Conservation (phyloP, 169 alveolate genomes). For the Blepharisma undulans region DNA sequence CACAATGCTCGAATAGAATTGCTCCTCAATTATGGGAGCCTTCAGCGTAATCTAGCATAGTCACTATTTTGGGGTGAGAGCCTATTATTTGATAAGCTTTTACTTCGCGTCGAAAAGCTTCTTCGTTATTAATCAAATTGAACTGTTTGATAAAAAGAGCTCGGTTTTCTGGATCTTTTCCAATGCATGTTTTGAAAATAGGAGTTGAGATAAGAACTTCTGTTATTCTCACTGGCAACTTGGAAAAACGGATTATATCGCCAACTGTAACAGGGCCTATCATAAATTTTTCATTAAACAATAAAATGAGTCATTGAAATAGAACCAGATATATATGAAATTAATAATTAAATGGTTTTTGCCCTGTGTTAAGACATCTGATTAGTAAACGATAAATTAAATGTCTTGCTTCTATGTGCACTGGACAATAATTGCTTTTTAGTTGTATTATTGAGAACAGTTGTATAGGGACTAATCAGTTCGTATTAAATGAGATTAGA, state of each 20-base stretch:
- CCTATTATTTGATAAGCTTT: background rate
- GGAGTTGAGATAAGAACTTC: background rate
- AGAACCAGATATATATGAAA: background rate
- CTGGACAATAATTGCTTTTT: background rate
- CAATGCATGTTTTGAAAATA: background rate
- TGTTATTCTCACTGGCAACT: background rate
- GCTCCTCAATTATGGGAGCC: background rate
- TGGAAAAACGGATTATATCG: background rate
- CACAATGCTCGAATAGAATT: background rate
- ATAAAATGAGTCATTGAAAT: background rate
- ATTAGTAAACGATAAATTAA: background rate
- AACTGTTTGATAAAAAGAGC: background rate
- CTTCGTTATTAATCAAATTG: background rate
- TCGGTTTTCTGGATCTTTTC: background rate
- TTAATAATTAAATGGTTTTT: background rate
- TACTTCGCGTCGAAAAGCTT: slow-evolving; percentile 4
- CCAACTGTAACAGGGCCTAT: background rate
- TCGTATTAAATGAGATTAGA: background rate
- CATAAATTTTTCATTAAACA: background rate
- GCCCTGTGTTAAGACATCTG: background rate
- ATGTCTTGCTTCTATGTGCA: background rate
- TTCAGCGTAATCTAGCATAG: background rate
- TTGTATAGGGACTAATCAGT: background rate
- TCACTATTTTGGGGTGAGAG: background rate
- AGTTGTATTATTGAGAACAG: background rate